These are phyloP conservation scores for Gynandropsis gynandra DNA, from an alignment of 345 rosid species.

Conservation along the genomic window DNA sequence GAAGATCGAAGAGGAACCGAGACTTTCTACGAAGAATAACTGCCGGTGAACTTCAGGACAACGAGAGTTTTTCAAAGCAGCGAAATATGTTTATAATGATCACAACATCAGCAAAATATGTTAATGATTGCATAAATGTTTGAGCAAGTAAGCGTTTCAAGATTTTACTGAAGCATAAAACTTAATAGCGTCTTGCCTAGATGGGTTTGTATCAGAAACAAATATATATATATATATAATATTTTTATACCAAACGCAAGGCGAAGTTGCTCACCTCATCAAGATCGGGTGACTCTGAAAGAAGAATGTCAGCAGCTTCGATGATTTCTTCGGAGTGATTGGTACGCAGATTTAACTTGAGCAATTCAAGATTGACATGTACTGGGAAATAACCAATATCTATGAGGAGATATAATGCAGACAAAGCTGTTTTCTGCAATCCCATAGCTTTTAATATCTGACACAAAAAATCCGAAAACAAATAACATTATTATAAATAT, in stretches of 20 bases:
- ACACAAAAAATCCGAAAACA: slow-evolving; percentile 16
- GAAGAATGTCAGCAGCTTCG: slow-evolving; percentile 64
- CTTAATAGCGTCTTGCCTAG: not conserved
- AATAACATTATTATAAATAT: slow-evolving; percentile 2
- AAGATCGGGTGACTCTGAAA: slow-evolving; percentile 48
- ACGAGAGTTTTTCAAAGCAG: too few relatives aligned
- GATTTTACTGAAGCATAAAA: slow-evolving; percentile 12
- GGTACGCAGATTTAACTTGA: slow-evolving; percentile 57
- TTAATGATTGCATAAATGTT: slow-evolving; percentile 27
- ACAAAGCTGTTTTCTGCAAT: slow-evolving; percentile 55
- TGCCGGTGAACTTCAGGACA: too few relatives aligned
- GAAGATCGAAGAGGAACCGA: slow-evolving; percentile 14
- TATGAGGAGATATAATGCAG: slow-evolving; percentile 76
- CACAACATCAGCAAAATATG: too few relatives aligned
- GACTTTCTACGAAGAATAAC: slow-evolving; percentile 7
- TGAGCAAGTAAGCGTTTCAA: slow-evolving; percentile 23
- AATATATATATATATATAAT: not conserved
- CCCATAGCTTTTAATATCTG: slow-evolving; percentile 88
- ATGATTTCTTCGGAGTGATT: slow-evolving; percentile 57
- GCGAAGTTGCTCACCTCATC: slow-evolving; percentile 56
- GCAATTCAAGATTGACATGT: slow-evolving; percentile 87
- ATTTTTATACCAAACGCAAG: slow-evolving; percentile 2
- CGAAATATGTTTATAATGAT: too few relatives aligned
- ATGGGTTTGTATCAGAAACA: not conserved
- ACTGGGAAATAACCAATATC: slow-evolving; percentile 85